Conservation (phyloP, 805 yeast genomes). For the Teunomyces tritomae region DNA sequence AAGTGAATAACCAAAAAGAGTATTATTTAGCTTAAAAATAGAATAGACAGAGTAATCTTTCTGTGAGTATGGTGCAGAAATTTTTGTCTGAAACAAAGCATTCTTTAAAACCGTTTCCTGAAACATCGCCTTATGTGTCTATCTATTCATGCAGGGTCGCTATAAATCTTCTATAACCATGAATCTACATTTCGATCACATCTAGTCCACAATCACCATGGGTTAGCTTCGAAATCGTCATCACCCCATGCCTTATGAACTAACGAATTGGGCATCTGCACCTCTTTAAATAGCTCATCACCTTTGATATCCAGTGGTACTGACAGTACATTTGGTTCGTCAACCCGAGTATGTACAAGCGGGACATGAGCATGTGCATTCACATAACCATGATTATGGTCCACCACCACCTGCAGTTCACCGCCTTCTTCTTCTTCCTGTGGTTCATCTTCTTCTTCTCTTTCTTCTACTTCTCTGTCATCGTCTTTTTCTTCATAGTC, state of each 20-base stretch:
- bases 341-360: not conserved
- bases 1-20: not conserved
- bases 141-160: not conserved
- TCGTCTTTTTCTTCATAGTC: slow-evolving; percentile 22
- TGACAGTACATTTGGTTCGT: not conserved
- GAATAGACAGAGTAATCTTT: not conserved
- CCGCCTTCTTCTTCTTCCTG: slow-evolving; percentile 15
- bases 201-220: slow-evolving; percentile 46
- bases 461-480: slow-evolving; percentile 16
- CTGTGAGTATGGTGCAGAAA: not conserved
- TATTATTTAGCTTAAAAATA: not conserved
- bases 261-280: slow-evolving; percentile 47
- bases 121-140: not conserved
- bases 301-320: slow-evolving; percentile 31
- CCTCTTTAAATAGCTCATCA: slow-evolving; percentile 48
- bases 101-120: not conserved
- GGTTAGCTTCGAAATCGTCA: slow-evolving; percentile 57
- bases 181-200: not conserved
- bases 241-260: slow-evolving; percentile 49
- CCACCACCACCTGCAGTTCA: too few species aligned
- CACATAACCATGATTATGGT: not conserved
- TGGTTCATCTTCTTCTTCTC: slow-evolving; percentile 22
- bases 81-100: not conserved
- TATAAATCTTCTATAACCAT: not conserved
- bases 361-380: not conserved